A percentile compares a stretch with the other conserved stretches of the same genome.
Evolutionary conservation across 129 eudicot genomes (phyloP).

Genomic region (Lactuca sativa): DNA sequence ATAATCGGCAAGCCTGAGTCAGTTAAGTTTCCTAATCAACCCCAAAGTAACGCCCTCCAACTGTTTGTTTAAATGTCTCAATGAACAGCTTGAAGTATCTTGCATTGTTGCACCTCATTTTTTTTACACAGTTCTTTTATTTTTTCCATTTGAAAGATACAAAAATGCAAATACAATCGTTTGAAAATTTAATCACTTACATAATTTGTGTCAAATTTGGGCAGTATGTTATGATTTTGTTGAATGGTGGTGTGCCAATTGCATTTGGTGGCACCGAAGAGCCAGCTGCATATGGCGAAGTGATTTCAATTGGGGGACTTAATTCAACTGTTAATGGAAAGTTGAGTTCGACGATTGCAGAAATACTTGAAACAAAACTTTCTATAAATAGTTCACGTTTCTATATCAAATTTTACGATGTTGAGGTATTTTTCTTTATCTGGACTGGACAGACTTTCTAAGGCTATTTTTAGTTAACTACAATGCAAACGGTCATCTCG

Average conservation of each 20-base stretch:
- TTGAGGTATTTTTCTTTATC: slow-evolving; percentile 45
- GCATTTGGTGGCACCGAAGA: slow-evolving; percentile 87
- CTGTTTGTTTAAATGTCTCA: slow-evolving; percentile 54
- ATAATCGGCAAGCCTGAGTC: slow-evolving; percentile 98
- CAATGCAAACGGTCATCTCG: neutral
- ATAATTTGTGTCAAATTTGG: slow-evolving; percentile 1
- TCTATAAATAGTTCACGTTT: slow-evolving; percentile 64
- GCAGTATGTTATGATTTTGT: slow-evolving; percentile 84
- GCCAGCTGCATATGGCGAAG: slow-evolving; percentile 89
- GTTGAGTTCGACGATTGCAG: slow-evolving; percentile 81
- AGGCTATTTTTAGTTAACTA: neutral
- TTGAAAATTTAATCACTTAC: neutral
- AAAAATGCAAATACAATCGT: no score
- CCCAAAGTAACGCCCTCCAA: slow-evolving; percentile 24
- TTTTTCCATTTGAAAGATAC: neutral
- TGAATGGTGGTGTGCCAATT: slow-evolving; percentile 79
- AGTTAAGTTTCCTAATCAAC: slow-evolving; percentile 33
- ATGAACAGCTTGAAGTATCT: neutral
- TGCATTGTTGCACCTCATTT: neutral
- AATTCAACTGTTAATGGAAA: slow-evolving; percentile 75
- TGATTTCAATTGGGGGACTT: slow-evolving; percentile 84
- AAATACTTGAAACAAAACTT: slow-evolving; percentile 76
- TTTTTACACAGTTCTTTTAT: neutral
- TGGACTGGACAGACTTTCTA: neutral
- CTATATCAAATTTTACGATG: slow-evolving; percentile 83